These are phyloP conservation scores for Fusarium nygamai DNA, from an alignment of 2,329 filamentous ascomycete species.

Conservation along the genomic window DNA sequence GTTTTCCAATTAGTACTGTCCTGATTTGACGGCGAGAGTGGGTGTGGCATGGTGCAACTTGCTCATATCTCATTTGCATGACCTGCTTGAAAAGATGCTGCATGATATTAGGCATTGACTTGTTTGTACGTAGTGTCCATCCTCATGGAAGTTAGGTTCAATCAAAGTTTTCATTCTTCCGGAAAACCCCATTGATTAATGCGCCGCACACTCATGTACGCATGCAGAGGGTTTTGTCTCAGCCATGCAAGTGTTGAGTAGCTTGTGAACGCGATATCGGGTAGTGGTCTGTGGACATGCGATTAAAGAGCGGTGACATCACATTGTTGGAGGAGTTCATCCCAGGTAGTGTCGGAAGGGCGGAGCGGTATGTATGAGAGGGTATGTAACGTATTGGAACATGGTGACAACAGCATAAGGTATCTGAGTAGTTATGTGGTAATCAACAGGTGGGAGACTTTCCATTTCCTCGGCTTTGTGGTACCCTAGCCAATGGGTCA, in stretches of 20 bases:
- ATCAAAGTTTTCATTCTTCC: background rate
- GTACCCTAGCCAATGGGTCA: background rate
- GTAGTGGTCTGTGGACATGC: background rate
- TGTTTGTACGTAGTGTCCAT: background rate
- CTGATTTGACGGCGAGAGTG: background rate
- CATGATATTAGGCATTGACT: background rate
- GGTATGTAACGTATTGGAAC: background rate
- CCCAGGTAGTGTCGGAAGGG: background rate
- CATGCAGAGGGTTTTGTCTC: constrained; percentile 1
- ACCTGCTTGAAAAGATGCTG: background rate
- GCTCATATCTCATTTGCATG: constrained; percentile 11
- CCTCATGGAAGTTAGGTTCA: background rate
- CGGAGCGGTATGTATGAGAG: background rate
- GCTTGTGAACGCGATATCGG: background rate
- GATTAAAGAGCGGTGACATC: constrained; percentile 17
- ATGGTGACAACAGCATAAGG: background rate
- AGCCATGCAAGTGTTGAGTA: background rate
- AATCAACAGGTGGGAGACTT: background rate
- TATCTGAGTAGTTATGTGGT: background rate
- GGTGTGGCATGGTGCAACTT: background rate
- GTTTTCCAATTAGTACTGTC: background rate
- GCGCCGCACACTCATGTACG: constrained; percentile 3
- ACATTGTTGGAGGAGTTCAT: background rate
- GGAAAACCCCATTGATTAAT: background rate
- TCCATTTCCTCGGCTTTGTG: background rate